Evolutionary conservation across 805 yeast genomes (phyloP).

Genomic region (Teunomyces pallodes): DNA sequence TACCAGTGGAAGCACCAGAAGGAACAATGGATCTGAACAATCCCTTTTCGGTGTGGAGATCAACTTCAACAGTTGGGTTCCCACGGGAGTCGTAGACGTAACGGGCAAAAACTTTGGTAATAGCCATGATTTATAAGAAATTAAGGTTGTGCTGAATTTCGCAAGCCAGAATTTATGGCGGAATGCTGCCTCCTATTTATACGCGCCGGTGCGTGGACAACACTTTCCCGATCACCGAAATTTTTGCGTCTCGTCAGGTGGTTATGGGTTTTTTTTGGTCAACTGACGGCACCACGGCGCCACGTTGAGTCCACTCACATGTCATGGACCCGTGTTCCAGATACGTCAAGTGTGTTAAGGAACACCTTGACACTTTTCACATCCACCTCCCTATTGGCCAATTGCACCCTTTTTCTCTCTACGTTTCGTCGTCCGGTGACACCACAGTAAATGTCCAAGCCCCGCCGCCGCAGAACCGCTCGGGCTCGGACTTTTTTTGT

Average conservation of each 20-base stretch:
- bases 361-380: no score
- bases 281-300: neutral
- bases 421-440: neutral
- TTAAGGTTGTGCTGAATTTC: no score
- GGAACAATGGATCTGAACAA: conserved; percentile 96
- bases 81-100: conserved; percentile 99
- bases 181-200: neutral
- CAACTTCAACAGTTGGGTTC: conserved; percentile 99
- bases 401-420: neutral
- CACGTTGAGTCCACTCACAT: no score
- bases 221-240: conserved; percentile 20
- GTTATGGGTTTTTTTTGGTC: neutral
- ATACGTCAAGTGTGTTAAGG: no score
- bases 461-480: neutral
- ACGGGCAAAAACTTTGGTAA: conserved; percentile 87
- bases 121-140: conserved; percentile 56
- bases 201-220: conserved; percentile 17
- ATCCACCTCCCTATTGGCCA: neutral
- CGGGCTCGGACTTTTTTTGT: conserved; percentile 11
- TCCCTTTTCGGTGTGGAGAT: conserved; percentile 89
- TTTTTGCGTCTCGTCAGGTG: conserved; percentile 2
- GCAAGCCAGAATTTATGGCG: no score
- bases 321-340: no score
- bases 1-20: conserved; percentile 99
- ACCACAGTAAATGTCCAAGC: neutral